Evolutionary conservation across 2,329 filamentous ascomycete genomes (phyloP).

Genomic region (Nemania serpens): DNA sequence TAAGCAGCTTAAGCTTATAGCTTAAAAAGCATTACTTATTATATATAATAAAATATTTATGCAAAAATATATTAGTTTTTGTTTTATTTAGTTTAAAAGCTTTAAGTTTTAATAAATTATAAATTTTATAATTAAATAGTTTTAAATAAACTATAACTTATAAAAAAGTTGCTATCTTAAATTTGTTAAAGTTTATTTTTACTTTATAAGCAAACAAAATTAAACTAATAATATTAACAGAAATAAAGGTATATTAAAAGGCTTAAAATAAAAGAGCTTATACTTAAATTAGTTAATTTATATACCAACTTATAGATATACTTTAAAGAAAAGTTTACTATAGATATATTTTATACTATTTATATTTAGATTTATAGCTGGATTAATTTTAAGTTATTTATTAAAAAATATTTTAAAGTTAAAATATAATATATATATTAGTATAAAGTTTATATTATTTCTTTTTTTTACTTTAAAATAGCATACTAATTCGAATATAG

Average conservation of each 20-base stretch:
- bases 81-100: not conserved
- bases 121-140: not conserved
- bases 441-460: not conserved
- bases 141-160: not conserved
- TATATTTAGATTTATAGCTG: not conserved
- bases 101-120: not conserved
- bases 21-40: not conserved
- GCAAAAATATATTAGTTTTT: not conserved
- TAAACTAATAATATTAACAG: not conserved
- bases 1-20: not conserved
- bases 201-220: not conserved
- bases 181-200: not conserved
- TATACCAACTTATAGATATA: not conserved
- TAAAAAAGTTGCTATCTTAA: not conserved
- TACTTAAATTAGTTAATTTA: not conserved
- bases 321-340: not conserved
- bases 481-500: not conserved
- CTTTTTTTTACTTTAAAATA: not conserved
- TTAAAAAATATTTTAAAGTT: not conserved
- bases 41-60: conserved; percentile 1
- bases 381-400: not conserved
- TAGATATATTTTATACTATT: not conserved
- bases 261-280: not conserved
- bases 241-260: not conserved
- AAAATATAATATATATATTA: not conserved